phyloP scores from a whole-genome alignment of 441 rosid genomes.

The Omphalea diandra region DNA sequence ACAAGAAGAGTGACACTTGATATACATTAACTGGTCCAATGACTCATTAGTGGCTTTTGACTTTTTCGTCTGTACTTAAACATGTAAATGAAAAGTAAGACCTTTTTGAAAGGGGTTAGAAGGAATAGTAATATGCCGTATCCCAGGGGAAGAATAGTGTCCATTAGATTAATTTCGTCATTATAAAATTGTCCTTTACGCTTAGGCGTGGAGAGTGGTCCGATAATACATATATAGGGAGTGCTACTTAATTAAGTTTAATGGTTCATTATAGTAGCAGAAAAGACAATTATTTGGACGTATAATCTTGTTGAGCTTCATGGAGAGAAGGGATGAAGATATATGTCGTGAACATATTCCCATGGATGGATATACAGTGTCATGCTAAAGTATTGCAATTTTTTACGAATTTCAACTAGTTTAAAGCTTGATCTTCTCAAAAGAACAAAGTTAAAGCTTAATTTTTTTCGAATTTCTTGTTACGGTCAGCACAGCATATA shows the following conservation, averaged over 20 bases:
- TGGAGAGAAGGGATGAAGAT: too few species aligned
- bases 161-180: neutral
- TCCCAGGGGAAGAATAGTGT: neutral
- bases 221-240: neutral
- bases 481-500: neutral
- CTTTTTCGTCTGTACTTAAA: neutral
- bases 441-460: too few species aligned
- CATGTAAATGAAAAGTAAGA: neutral
- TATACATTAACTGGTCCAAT: too few species aligned
- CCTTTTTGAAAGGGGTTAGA: neutral
- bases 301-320: neutral
- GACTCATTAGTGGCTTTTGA: neutral
- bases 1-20: too few species aligned
- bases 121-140: neutral
- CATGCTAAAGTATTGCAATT: too few species aligned
- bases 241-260: neutral
- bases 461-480: conserved; percentile 6
- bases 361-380: too few species aligned
- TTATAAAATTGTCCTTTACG: neutral
- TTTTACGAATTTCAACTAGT: too few species aligned
- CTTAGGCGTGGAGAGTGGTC: neutral
- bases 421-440: too few species aligned
- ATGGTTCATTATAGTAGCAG: too few species aligned
- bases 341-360: too few species aligned
- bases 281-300: too few species aligned